phyloP scores from a whole-genome alignment of 257 asterid genomes.

The Scutellaria galericulata region DNA sequence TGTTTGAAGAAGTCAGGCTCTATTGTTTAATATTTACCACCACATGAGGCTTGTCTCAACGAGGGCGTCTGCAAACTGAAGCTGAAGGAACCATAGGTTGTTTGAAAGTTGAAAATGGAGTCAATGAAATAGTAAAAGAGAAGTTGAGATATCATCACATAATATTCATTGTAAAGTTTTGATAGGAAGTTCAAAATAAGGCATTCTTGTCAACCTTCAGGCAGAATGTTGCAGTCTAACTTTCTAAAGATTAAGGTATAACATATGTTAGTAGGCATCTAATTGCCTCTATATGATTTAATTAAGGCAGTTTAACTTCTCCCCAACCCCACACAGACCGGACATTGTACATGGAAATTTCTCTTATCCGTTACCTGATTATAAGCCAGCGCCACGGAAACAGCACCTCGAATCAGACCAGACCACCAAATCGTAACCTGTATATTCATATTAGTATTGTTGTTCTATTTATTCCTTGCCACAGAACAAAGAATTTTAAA shows the following conservation, averaged over 20 bases:
- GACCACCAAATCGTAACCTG: constrained; percentile 84
- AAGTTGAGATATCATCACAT: neutral
- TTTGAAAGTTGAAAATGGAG: neutral
- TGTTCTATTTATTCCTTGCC: neutral
- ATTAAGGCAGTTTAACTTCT: too few species aligned
- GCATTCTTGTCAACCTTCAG: too few species aligned
- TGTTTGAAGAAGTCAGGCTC: constrained; percentile 3
- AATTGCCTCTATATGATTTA: too few species aligned
- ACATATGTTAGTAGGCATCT: too few species aligned
- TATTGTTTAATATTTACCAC: neutral
- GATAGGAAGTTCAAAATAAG: too few species aligned
- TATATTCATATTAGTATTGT: neutral
- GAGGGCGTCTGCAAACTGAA: neutral
- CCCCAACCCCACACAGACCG: too few species aligned
- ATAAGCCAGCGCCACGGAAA: constrained; percentile 83
- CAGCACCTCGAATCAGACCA: constrained; percentile 89
- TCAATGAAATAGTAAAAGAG: neutral
- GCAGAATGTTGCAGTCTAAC: too few species aligned
- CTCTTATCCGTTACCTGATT: constrained; percentile 60
- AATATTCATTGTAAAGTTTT: neutral
- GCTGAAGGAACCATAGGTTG: neutral
- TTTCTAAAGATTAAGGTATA: too few species aligned
- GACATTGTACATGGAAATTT: neutral
- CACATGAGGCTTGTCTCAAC: neutral
- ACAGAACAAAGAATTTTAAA: neutral